A percentile compares a stretch with the other conserved stretches of the same genome.
Conservation (phyloP, 2,329 filamentous ascomycete genomes). For the Fusarium guadeloupense region DNA sequence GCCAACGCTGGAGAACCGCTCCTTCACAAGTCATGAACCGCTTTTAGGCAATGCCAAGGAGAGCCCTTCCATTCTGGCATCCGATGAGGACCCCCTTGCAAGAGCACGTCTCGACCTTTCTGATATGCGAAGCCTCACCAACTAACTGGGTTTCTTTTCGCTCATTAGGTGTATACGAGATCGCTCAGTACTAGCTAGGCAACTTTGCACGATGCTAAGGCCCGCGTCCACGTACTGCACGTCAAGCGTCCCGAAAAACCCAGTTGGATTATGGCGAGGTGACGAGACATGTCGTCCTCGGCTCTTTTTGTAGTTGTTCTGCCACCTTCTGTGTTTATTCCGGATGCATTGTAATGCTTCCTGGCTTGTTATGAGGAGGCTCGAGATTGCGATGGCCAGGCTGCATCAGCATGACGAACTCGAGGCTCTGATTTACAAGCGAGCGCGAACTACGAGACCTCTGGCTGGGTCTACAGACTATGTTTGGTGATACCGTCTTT, state of each 20-base stretch:
- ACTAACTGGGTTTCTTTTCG: slow-evolving; percentile 41
- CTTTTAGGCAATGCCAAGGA: slow-evolving; percentile 63
- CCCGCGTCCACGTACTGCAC: not conserved
- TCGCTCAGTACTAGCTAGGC: slow-evolving; percentile 39
- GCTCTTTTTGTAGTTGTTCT: not conserved
- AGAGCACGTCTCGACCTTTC: slow-evolving; percentile 59
- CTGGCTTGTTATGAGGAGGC: not conserved
- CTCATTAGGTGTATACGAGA: slow-evolving; percentile 44
- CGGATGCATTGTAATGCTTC: not conserved
- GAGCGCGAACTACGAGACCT: slow-evolving; percentile 2
- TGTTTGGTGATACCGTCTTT: slow-evolving; percentile 12
- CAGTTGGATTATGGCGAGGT: not conserved
- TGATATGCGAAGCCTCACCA: slow-evolving; percentile 52
- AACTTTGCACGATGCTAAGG: not conserved
- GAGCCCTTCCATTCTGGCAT: slow-evolving; percentile 67
- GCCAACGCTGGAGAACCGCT: slow-evolving; percentile 63
- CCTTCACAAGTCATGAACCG: slow-evolving; percentile 74
- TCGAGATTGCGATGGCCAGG: not conserved
- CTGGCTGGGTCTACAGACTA: not conserved
- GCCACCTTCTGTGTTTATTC: not conserved
- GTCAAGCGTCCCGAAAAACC: slow-evolving; percentile 5
- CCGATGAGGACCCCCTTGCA: slow-evolving; percentile 58
- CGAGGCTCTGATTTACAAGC: not conserved
- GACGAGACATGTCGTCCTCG: not conserved
- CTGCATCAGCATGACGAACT: slow-evolving; percentile 1